Conservation (phyloP, 2,329 filamentous ascomycete genomes). For the Fusarium albidum region DNA sequence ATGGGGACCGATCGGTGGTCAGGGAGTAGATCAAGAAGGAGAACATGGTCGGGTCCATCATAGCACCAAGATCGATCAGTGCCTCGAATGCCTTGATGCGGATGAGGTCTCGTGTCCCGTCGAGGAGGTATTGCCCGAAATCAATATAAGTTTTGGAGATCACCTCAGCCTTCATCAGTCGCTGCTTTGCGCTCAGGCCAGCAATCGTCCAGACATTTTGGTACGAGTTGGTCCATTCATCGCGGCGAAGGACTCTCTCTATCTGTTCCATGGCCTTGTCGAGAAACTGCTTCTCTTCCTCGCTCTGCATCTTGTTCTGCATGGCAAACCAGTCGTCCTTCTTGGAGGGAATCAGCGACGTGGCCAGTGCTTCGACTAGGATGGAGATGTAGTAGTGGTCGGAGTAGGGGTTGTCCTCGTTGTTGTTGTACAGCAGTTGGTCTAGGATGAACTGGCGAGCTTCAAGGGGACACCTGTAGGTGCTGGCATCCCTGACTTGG, state of each 20-base stretch:
- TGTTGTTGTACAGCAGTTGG: conserved; percentile 92
- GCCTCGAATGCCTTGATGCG: conserved; percentile 73
- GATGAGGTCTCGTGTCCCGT: conserved; percentile 69
- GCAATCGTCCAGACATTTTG: conserved; percentile 73
- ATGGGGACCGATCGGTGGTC: conserved; percentile 70
- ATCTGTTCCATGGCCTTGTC: conserved; percentile 68
- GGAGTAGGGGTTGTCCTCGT: conserved; percentile 86
- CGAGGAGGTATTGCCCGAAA: conserved; percentile 71
- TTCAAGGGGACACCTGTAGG: conserved; percentile 77
- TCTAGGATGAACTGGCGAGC: conserved; percentile 88
- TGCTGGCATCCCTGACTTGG: conserved; percentile 74
- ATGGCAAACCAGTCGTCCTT: conserved; percentile 55
- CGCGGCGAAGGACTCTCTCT: conserved; percentile 71
- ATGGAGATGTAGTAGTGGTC: conserved; percentile 89
- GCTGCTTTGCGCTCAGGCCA: conserved; percentile 67
- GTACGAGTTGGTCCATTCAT: conserved; percentile 74
- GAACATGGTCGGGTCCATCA: conserved; percentile 64
- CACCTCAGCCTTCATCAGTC: conserved; percentile 70
- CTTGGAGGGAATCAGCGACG: conserved; percentile 62
- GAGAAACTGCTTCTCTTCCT: conserved; percentile 59
- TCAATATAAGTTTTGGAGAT: conserved; percentile 62
- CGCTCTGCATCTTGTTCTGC: conserved; percentile 54
- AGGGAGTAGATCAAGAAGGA: conserved; percentile 65
- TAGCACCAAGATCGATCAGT: conserved; percentile 68
- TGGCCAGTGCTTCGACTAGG: conserved; percentile 71